Percentiles rank a stretch among this genome's conserved stretches.
Evolutionary conservation across 2,329 filamentous ascomycete genomes (phyloP).

Genomic region (Diaporthe ilicicola): DNA sequence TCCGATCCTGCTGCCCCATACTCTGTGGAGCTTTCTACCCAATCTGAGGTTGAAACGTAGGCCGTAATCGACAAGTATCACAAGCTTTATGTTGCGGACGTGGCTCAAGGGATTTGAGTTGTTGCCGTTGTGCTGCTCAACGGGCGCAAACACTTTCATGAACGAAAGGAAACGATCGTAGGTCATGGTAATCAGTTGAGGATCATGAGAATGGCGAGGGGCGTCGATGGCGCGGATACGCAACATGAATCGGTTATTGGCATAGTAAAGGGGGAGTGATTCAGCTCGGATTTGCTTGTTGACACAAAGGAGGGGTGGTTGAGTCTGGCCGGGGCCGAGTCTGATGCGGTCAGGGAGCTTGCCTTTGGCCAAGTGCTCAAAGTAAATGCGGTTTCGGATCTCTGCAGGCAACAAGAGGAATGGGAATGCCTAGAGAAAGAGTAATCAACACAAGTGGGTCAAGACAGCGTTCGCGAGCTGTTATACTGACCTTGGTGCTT

Average conservation of each 20-base stretch:
- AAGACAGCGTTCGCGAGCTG: background rate
- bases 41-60: too few relatives aligned
- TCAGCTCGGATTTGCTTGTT: slow-evolving; percentile 2
- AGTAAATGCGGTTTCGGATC: background rate
- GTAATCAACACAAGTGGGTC: background rate
- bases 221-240: too few relatives aligned
- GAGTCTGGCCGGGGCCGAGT: background rate
- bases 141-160: too few relatives aligned
- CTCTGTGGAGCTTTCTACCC: too few relatives aligned
- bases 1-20: too few relatives aligned
- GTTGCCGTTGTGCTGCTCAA: too few relatives aligned
- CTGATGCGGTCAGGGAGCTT: background rate
- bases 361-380: background rate
- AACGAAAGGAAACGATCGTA: too few relatives aligned
- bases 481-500: background rate
- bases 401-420: background rate
- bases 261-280: background rate
- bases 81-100: too few relatives aligned
- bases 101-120: too few relatives aligned
- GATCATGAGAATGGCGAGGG: too few relatives aligned
- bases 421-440: background rate
- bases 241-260: background rate
- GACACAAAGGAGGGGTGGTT: background rate
- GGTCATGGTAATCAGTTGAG: too few relatives aligned
- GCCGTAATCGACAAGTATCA: too few relatives aligned